These are phyloP conservation scores for Amaranthus palmeri DNA, from an alignment of 148 eudicot species.

Conservation along the genomic window DNA sequence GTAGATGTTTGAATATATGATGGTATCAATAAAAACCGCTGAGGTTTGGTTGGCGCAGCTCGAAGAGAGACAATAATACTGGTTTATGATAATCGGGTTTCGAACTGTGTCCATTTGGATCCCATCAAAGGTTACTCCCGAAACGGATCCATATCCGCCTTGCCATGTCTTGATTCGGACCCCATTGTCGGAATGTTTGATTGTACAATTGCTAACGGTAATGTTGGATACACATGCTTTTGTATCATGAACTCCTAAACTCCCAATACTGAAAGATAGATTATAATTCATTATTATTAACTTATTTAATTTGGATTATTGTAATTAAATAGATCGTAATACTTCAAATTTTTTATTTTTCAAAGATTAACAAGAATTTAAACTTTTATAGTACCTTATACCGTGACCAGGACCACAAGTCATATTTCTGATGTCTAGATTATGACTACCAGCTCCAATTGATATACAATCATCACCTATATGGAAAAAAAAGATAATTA, in stretches of 20 bases:
- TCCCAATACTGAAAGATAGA: slow-evolving; percentile 62
- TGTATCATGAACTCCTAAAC: slow-evolving; percentile 68
- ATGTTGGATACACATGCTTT: slow-evolving; percentile 82
- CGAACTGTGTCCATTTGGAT: slow-evolving; percentile 82
- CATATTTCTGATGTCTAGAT: slow-evolving; percentile 76
- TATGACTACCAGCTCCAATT: slow-evolving; percentile 71
- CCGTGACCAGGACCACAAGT: slow-evolving; percentile 94
- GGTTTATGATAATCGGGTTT: slow-evolving; percentile 87
- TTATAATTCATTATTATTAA: too few relatives aligned
- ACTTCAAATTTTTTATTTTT: too few relatives aligned
- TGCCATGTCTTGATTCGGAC: slow-evolving; percentile 96
- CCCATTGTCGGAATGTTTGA: slow-evolving; percentile 78
- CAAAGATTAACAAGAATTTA: too few relatives aligned
- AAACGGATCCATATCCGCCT: slow-evolving; percentile 84
- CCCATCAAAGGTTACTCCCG: slow-evolving; percentile 46
- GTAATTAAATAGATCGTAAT: too few relatives aligned
- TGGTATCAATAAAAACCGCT: slow-evolving; percentile 45
- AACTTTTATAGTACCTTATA: slow-evolving; percentile 76
- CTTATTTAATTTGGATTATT: too few relatives aligned
- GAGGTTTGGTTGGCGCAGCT: slow-evolving; percentile 66
- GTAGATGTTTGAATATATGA: slow-evolving; percentile 44
- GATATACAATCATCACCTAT: slow-evolving; percentile 93
- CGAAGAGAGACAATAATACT: slow-evolving; percentile 62
- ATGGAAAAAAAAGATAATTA: neutral
- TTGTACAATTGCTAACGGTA: slow-evolving; percentile 55